Evolutionary conservation across 352 stramenopile species (phyloP), one percentile per base, ranked within the genome.

Genomic region (Blastocystis sp.): DNA sequence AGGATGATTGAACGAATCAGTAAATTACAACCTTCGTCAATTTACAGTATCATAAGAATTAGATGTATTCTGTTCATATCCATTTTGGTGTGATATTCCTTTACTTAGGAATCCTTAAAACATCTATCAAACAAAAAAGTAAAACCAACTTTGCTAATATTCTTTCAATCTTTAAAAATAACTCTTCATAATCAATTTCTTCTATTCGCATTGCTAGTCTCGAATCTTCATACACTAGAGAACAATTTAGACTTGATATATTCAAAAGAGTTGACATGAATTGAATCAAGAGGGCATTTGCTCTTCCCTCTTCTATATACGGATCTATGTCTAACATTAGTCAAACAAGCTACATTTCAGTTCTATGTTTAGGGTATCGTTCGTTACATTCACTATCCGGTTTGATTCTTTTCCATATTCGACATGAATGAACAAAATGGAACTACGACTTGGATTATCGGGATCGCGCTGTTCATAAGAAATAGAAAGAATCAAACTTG

Each of bases 141-240:
- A 59, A 59, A 3, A 59, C 20, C 50, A 59, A n/a, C 20, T 59
- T n/a, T 59, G 13, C 20, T 59, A 59, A 59, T n/a, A 59, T 59
- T 29, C 7, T 73, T 41, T 73, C 20, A 9, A 73, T 26, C 29
- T 41, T 29, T 26, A 84, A 20, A 53, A 66, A 84, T n/a, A 84
- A 26, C 1, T 84, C 73, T 64, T 84, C 73, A 45, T 84, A 84
- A 45, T 84, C 73, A 50, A 84, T 66, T 6, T 61, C 73, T 5
- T 64, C 53, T n/a, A 84, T 29, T 15, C 29, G 45, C 18, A 84
- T 13, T 2, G 73, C 73, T 29, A 84, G 55, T 2, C 53, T 29
- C 29, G 59, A 39, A 29, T 69, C 54, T 43, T 84, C 53, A 18
- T 69, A n/a, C 0, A 26, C 29, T 37, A 84, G 43, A 29, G 73